phyloP scores from a whole-genome alignment of 257 asterid genomes.

The Cinchona pubescens region DNA sequence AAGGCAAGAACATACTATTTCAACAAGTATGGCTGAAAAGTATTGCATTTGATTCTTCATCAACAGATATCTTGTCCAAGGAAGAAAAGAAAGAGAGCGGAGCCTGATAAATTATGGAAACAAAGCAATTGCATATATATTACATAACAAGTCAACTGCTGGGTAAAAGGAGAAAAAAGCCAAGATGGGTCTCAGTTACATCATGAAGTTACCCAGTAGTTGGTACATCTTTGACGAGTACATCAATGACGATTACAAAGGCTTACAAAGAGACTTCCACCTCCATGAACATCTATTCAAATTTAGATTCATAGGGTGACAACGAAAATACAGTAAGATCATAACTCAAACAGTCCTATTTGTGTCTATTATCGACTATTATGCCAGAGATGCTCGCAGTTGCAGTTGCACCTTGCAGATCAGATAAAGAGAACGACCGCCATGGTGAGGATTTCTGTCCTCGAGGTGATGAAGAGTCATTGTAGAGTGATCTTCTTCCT shows the following conservation, averaged over 20 bases:
- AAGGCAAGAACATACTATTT: neutral
- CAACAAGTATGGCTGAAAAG: neutral
- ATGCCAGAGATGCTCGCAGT: slow-evolving; percentile 34
- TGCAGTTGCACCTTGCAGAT: slow-evolving; percentile 70
- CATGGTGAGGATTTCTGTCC: slow-evolving; percentile 48
- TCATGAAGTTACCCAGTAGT: slow-evolving; percentile 24
- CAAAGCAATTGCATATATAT: slow-evolving; percentile 13
- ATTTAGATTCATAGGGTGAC: slow-evolving; percentile 52
- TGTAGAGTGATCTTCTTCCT: slow-evolving; percentile 32
- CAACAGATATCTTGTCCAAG: neutral
- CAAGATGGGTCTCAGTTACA: slow-evolving; percentile 32
- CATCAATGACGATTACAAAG: slow-evolving; percentile 10
- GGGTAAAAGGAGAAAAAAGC: slow-evolving; percentile 20
- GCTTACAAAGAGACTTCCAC: slow-evolving; percentile 37
- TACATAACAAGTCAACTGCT: slow-evolving; percentile 2
- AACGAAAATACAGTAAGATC: slow-evolving; percentile 22
- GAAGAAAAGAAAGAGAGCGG: neutral
- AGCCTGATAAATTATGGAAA: neutral
- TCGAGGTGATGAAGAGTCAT: slow-evolving; percentile 43
- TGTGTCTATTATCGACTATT: slow-evolving; percentile 26
- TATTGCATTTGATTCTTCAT: neutral
- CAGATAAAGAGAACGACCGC: slow-evolving; percentile 73
- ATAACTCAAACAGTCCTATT: slow-evolving; percentile 22
- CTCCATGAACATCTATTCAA: slow-evolving; percentile 55
- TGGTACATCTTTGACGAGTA: slow-evolving; percentile 17